phyloP scores from a whole-genome alignment of 306 rosid genomes.

The Citrullus mucosospermus region DNA sequence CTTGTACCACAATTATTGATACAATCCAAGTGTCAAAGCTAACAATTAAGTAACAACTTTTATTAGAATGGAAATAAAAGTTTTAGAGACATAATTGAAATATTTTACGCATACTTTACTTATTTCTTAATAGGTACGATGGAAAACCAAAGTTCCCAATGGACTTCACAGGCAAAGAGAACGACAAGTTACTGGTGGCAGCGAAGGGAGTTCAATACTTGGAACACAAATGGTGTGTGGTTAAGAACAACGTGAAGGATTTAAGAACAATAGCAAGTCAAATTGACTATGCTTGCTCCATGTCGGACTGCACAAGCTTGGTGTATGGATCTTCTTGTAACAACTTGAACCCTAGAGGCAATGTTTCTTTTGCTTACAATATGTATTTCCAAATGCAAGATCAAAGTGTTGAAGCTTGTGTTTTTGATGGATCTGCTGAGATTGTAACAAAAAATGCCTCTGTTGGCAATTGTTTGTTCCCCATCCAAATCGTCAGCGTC shows the following conservation, averaged over 20 bases:
- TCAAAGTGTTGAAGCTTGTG: conserved; percentile 51
- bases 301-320: conserved; percentile 51
- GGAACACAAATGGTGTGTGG: conserved; percentile 49
- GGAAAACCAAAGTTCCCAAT: conserved; percentile 50
- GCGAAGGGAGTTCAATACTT: conserved; percentile 50
- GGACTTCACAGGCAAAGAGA: conserved; percentile 40
- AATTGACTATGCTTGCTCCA: conserved; percentile 34
- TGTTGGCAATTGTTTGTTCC: conserved; percentile 30
- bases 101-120: too few species aligned
- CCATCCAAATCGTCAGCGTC: conserved; percentile 19
- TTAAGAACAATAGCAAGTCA: not conserved
- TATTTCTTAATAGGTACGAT: conserved; percentile 10
- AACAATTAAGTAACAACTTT: too few species aligned
- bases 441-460: conserved; percentile 37
- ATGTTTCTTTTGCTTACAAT: conserved; percentile 53
- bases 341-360: conserved; percentile 9
- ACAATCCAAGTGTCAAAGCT: too few species aligned
- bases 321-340: conserved; percentile 28
- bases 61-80: too few species aligned
- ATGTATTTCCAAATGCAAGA: conserved; percentile 44
- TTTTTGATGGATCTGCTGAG: conserved; percentile 25
- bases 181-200: conserved; percentile 19
- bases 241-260: conserved; percentile 1
- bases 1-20: too few species aligned
- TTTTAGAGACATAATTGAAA: too few species aligned